A percentile compares a stretch with the other conserved stretches of the same genome.
These are phyloP conservation scores for Plenodomus tracheiphilus DNA, from an alignment of 2,329 filamentous ascomycete species.

Conservation along the genomic window DNA sequence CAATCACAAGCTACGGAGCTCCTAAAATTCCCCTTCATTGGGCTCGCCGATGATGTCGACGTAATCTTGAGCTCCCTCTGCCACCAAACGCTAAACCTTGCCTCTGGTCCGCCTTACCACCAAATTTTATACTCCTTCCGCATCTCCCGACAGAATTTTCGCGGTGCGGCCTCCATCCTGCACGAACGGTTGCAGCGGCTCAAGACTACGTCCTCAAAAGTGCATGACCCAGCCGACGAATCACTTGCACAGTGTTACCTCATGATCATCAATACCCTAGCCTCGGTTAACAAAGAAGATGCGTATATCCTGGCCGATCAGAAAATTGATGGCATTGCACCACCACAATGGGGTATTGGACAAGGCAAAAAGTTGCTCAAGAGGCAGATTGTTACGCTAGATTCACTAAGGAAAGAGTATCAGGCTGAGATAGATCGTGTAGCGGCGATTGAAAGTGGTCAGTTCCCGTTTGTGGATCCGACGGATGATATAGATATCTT, in stretches of 20 bases:
- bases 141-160: slow-evolving; percentile 81
- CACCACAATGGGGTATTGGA: slow-evolving; percentile 33
- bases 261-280: slow-evolving; percentile 89
- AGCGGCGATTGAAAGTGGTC: slow-evolving; percentile 82
- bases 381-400: slow-evolving; percentile 80
- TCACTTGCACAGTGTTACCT: slow-evolving; percentile 74
- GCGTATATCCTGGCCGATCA: slow-evolving; percentile 73
- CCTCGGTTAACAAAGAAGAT: slow-evolving; percentile 79
- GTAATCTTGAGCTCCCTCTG: slow-evolving; percentile 74
- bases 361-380: slow-evolving; percentile 52
- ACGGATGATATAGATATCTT: slow-evolving; percentile 44
- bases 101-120: slow-evolving; percentile 69
- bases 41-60: slow-evolving; percentile 78
- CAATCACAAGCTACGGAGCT: slow-evolving; percentile 50
- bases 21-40: slow-evolving; percentile 76
- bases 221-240: slow-evolving; percentile 54
- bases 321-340: slow-evolving; percentile 46
- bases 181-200: slow-evolving; percentile 60
- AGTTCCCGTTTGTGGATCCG: slow-evolving; percentile 71
- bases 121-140: slow-evolving; percentile 92
- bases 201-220: slow-evolving; percentile 43
- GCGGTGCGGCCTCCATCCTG: slow-evolving; percentile 67
- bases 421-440: slow-evolving; percentile 87
- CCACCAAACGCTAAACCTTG: slow-evolving; percentile 67
- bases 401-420: slow-evolving; percentile 85